Percentiles rank a stretch among this genome's conserved stretches.
Conservation (phyloP, 2,329 filamentous ascomycete species). For the Aspergillus sp. region DNA sequence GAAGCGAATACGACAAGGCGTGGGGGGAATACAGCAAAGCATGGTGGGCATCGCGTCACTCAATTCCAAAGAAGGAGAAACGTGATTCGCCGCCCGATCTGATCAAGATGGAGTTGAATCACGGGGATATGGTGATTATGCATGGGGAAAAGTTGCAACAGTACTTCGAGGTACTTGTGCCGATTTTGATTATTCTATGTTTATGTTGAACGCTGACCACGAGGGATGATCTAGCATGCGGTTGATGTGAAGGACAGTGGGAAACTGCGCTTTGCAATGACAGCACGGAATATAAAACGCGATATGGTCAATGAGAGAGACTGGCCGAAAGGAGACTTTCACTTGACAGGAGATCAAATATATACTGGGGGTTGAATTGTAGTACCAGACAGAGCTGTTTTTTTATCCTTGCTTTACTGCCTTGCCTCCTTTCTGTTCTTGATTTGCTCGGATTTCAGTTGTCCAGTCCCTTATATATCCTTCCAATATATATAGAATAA, state of each 20-base stretch:
- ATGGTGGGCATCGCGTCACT: slow-evolving; percentile 23
- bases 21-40: slow-evolving; percentile 20
- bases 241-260: slow-evolving; percentile 27
- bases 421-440: too few species aligned
- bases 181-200: not conserved
- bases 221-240: slow-evolving; percentile 25
- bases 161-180: slow-evolving; percentile 49
- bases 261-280: slow-evolving; percentile 37
- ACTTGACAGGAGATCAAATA: slow-evolving; percentile 23
- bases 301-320: slow-evolving; percentile 23
- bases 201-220: not conserved
- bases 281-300: slow-evolving; percentile 33
- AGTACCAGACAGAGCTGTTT: too few species aligned
- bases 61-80: slow-evolving; percentile 14
- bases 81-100: not conserved
- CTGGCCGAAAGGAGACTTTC: slow-evolving; percentile 29
- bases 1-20: too few species aligned
- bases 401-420: too few species aligned
- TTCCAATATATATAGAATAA: too few species aligned
- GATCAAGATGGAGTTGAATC: slow-evolving; percentile 50
- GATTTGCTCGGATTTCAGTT: too few species aligned
- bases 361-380: slow-evolving; percentile 30
- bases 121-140: slow-evolving; percentile 61
- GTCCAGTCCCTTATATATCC: too few species aligned
- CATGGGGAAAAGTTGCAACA: slow-evolving; percentile 55